Percentiles rank a stretch among this genome's conserved stretches.
Conservation (phyloP, 116 monocot genomes). For the Posidonia oceanica region DNA sequence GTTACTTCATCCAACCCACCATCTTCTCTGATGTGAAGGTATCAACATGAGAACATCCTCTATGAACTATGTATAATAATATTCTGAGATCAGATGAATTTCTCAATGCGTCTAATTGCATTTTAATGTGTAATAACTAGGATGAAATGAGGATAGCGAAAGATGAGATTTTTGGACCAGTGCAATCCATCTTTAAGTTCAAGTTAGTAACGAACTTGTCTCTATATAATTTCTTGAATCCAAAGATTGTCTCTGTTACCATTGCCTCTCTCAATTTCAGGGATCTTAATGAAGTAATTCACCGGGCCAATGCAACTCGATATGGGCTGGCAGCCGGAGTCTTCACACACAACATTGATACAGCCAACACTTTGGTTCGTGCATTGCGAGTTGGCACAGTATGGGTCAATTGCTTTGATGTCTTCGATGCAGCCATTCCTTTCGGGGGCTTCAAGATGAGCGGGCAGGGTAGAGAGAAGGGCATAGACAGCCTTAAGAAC, state of each 20-base stretch:
- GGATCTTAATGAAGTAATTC: conserved; percentile 81
- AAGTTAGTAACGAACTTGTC: conserved; percentile 33
- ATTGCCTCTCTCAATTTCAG: conserved; percentile 20
- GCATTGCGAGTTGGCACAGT: conserved; percentile 55
- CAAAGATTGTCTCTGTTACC: neutral
- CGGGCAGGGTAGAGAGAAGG: conserved; percentile 88
- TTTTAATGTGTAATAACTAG: conserved; percentile 16
- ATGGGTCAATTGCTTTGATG: conserved; percentile 85
- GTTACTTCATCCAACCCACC: conserved; percentile 83
- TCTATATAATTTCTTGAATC: neutral
- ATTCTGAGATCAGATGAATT: neutral
- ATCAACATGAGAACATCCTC: neutral
- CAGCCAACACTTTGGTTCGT: conserved; percentile 66
- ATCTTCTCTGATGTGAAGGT: conserved; percentile 82
- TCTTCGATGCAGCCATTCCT: conserved; percentile 90
- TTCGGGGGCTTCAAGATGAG: conserved; percentile 99
- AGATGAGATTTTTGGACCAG: conserved; percentile 96
- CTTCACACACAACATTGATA: conserved; percentile 68
- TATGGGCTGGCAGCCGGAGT: conserved; percentile 92
- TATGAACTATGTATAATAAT: neutral
- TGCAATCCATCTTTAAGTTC: conserved; percentile 96
- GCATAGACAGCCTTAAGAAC: conserved; percentile 76
- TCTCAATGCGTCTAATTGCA: neutral
- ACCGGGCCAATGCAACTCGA: conserved; percentile 42
- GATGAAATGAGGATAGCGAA: conserved; percentile 83